Base-by-base conservation (phyloP, 495 filamentous ascomycete genomes). In the Polyplosphaeria fusca region DNA sequence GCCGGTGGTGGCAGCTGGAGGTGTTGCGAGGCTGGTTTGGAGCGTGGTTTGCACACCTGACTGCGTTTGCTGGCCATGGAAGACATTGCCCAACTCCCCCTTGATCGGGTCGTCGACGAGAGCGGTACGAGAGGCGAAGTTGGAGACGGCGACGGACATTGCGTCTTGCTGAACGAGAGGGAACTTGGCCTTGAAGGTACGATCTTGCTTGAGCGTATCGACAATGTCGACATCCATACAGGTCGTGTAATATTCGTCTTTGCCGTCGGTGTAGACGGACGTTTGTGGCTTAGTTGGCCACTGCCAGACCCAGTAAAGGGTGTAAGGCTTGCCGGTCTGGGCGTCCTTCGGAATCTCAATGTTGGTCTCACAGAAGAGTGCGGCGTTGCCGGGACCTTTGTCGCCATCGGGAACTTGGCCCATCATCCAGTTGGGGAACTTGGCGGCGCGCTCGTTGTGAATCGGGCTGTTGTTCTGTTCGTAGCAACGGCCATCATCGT, bases 291-390 rank as follows among this genome's bases (percentile, higher is more conserved):
- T 79, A 70, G 12, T 69, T 3, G 86, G 84, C 89, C 89, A 96
- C 60, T 94, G 84, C 91, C 91, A 95, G 3, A 95, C 83, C 91
- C 91, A 96, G 72, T 95, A 91, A 37, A 93, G 68, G 0, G 89
- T 89, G 57, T 86, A 85, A 1, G 75, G 67, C 25, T 76, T 78
- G 18, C 85, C 82, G 13, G 67, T 61, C 2, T 72, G 61, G 22
- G 76, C 66, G 58, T 84, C 77, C 2, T 66, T 55, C 2, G 91
- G 91, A 32, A 96, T 70, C 38, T 78, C 70, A 37, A 94, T 70
- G 63, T 93, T 85, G 26, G 82, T 81, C 71, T 96, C 90, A 18
- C 39, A 42, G 11, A 42, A 13, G 9, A 42, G 18, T 35, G 30
- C 7, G 14, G 30, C 30, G 30, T 35, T 7, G 30, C 7, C 30